Base-by-base conservation (phyloP, 192 early-diverging fungal species). In the Chytriomyces sp. region DNA sequence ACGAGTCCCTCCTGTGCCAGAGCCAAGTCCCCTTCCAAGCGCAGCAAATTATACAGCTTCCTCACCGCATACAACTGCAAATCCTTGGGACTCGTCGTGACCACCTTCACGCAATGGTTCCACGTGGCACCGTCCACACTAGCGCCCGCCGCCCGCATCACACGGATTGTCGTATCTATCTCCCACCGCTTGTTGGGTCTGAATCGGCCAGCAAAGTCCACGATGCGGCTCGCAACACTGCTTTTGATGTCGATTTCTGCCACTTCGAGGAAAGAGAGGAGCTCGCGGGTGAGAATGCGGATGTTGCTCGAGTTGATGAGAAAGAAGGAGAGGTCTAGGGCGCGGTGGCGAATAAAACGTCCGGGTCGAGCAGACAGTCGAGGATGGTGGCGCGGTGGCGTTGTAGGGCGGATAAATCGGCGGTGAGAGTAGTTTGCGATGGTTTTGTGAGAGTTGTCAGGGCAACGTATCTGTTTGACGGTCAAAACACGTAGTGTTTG, bases 171-270 rank as follows among this genome's bases (percentile, higher is more conserved):
- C 2, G 94, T 98, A 72, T 99, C 98, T 59, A 98, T 86, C 72
- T 98, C 96, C 98, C 98, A 99, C 40, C 94, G 91, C 64, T 91
- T 92, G 75, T 94, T 95, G 28, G 96, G 95, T 44, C 94, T 91
- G 75, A 93, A 98, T 75, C 91, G 83, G 28, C 92, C 93, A n/a
- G 96, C 95, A 54, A 94, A 94, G 4, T 96, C 89, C 38, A 91
- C 91, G 58, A 99, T 93, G 53, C 96, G 90, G 57, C 89, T 88
- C 3, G 94, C 93, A 84, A 97, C 94, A n/a, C 89, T 88, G 36
- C 92, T 85, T 76, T 92, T 93, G 75, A 94, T 91, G 72, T 98
- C 96, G 34, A 80, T 78, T 72, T 98, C 96, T 22, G 94, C 91
- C 31, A 92, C 81, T 65, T 98, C 96, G 68, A 99, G 84, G 81